Base-by-base conservation (phyloP, 129 eudicot species). In the Flaveria bidentis region DNA sequence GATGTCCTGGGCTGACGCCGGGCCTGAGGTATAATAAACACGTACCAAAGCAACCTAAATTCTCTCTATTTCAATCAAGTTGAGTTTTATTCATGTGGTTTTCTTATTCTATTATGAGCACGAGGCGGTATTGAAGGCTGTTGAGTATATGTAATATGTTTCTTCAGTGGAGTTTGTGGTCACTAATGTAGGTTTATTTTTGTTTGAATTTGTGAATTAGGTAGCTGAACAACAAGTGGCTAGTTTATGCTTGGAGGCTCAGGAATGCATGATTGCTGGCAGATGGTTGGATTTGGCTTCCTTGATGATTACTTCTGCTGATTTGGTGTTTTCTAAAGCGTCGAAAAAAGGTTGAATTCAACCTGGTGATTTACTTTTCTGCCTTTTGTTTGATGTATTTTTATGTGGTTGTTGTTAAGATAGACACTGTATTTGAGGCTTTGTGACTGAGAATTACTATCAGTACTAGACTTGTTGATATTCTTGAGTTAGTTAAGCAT, bases 1-100 rank as follows among this genome's bases (percentile, higher is more conserved):
- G 69, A 75, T 88, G 74, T 85, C 98, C 51, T 91, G 97, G 97
- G 96, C 98, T 50, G 98, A 94, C 60, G 98, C 97, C 67, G 97
- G 98, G 63, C 84, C 96, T 11, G 96, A 94, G 91, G 98, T 94
- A 78, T 41, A 15, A 70, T 7, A 9, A 22, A 15, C 5, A 70
- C 74, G 25, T 49, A 70, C 25, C 45, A 69, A 20, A 41, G 36
- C 64, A 74, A 60, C 28, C 33, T 49, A 45, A 33, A 12, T 50
- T 9, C 14, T 60, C 2, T 39, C 2, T 20, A 23, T 66, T 36
- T 30, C 8, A 53, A 26, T 57, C 12, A 66, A 70, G 13, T 61
- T 22, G 3, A 26, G 69, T n/a, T 78, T 0, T 6, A 42, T 53
- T 39, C 75, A 30, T 9, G 8, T 46, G 12, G n/a, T 42, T 9